Base-by-base conservation (phyloP, 208 protist species). In the Acanthamoeba pearcei region DNA sequence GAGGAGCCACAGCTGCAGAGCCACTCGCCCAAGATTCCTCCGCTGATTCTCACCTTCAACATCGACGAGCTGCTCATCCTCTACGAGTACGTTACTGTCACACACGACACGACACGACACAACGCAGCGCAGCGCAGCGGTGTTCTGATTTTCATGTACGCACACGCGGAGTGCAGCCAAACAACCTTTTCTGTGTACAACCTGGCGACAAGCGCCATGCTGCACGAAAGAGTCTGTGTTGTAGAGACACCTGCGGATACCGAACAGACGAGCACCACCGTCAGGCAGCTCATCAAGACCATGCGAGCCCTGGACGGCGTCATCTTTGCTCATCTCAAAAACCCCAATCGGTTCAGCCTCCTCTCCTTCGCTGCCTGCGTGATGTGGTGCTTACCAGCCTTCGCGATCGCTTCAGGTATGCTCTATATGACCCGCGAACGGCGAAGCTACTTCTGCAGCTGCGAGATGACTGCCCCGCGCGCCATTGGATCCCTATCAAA, bases 241-340 rank as follows among this genome's bases (percentile, higher is more conserved):
- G 68, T 74, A 4, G 68, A 74, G 32, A 6, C 19, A 0, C 22
- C 57, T 27, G 57, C 22, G 22, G 57, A 64, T 8, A n/a, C 57
- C 57, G 57, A 27, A n/a, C 12, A 17, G 68, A 13, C 24, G 29
- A 38, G 32, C 13, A 17, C 24, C 3, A n/a, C 13, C 10, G 12
- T 5, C 19, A 15, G 13, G 27, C 68, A 74, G 24, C 24, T 74
- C 27, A 74, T 74, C 68, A 74, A 74, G 32, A 27, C 17, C 68
- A 74, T 74, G 68, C 13, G 68, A 5, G 27, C 68, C 5, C 68
- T 74, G 10, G 68, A 74, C 68, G 68, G 68, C 68, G 27, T 19
- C 68, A 74, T 74, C 24, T 74, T 74, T 38, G 68, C 17, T n/a
- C 68, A 74, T n/a, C 68, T 74, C 68, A 74, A 74, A n/a, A 74